Conservation (phyloP, 345 rosid genomes). For the Gossypium bickii region DNA sequence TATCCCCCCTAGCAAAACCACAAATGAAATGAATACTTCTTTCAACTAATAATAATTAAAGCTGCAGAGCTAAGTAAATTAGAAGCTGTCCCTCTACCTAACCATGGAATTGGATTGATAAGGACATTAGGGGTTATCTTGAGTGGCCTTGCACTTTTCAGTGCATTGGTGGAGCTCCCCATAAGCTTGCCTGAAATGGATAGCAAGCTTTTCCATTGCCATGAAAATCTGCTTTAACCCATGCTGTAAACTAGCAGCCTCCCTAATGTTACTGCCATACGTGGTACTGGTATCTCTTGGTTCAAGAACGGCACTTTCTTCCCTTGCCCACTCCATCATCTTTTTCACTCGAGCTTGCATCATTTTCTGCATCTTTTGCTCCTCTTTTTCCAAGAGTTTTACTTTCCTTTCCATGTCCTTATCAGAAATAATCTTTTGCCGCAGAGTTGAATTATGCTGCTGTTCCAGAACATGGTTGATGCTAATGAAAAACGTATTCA, state of each 20-base stretch:
- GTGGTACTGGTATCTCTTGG: not conserved
- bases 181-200: conserved; percentile 21
- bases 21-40: not conserved
- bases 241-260: conserved; percentile 18
- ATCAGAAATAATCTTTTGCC: conserved; percentile 32
- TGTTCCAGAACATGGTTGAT: conserved; percentile 11
- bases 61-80: not conserved
- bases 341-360: conserved; percentile 26
- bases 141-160: conserved; percentile 14
- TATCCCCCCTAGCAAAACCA: not conserved
- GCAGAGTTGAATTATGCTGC: conserved; percentile 20
- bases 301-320: not conserved
- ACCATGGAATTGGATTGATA: not conserved
- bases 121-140: conserved; percentile 6
- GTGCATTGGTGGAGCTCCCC: conserved; percentile 27
- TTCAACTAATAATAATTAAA: not conserved
- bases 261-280: conserved; percentile 4
- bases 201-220: conserved; percentile 42
- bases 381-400: conserved; percentile 40
- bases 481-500: not conserved
- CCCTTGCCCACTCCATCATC: conserved; percentile 12
- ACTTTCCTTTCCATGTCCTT: conserved; percentile 39
- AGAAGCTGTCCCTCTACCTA: not conserved
- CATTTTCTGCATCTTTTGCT: conserved; percentile 32
- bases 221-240: conserved; percentile 33